These are phyloP conservation scores for Talaromyces islandicus DNA, from an alignment of 2,329 filamentous ascomycete genomes.

Conservation along the genomic window DNA sequence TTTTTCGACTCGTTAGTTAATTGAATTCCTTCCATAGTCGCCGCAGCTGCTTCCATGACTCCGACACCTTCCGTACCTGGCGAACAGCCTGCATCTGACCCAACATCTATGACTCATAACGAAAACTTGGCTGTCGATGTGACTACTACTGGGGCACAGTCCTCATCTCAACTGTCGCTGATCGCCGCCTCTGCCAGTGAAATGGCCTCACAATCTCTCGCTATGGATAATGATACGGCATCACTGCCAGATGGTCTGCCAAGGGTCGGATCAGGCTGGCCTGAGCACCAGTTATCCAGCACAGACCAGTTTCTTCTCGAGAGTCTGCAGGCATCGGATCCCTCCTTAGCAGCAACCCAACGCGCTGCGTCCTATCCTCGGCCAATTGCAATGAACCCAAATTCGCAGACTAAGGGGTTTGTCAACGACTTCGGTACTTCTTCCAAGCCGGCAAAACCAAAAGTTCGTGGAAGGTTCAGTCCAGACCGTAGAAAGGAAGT, in stretches of 20 bases:
- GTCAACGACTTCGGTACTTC: constrained; percentile 34
- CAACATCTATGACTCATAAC: constrained; percentile 22
- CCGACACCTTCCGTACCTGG: constrained; percentile 23
- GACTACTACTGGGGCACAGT: constrained; percentile 25
- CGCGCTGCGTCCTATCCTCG: constrained; percentile 34
- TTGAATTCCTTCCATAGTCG: constrained; percentile 1
- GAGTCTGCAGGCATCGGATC: constrained; percentile 35
- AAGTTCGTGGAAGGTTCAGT: constrained; percentile 52
- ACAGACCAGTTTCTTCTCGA: constrained; percentile 36
- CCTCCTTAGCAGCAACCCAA: constrained; percentile 32
- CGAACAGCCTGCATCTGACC: constrained; percentile 28
- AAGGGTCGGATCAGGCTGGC: constrained; percentile 25
- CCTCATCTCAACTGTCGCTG: constrained; percentile 38
- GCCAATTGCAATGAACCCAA: constrained; percentile 38
- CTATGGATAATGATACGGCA: constrained; percentile 28
- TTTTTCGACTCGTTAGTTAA: neutral
- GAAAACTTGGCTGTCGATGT: constrained; percentile 28
- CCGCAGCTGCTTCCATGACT: constrained; percentile 24
- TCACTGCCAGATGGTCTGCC: constrained; percentile 22
- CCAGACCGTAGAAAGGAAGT: constrained; percentile 54
- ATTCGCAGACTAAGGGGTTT: constrained; percentile 31
- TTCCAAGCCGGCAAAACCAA: constrained; percentile 37
- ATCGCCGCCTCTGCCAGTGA: constrained; percentile 43
- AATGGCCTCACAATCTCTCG: constrained; percentile 36
- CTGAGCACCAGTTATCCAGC: constrained; percentile 28